Evolutionary conservation across 345 rosid species (phyloP).

Genomic region (Hirschfeldia incana): DNA sequence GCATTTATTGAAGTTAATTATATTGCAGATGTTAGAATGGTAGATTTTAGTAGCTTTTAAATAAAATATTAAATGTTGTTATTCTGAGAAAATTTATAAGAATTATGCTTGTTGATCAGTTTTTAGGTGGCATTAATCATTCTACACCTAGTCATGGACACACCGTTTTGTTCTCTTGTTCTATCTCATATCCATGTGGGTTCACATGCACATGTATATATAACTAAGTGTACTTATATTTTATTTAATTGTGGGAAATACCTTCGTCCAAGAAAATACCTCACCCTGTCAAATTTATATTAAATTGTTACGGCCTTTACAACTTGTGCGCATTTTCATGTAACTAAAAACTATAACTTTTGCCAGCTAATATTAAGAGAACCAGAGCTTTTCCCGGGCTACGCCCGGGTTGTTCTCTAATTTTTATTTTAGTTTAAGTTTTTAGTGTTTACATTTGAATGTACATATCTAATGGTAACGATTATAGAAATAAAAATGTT

Average conservation of each 20-base stretch:
- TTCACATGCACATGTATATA: slow-evolving; percentile 36
- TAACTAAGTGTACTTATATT: neutral
- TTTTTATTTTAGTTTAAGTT: too few relatives aligned
- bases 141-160: slow-evolving; percentile 26
- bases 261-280: slow-evolving; percentile 26
- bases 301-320: slow-evolving; percentile 16
- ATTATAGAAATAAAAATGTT: too few relatives aligned
- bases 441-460: too few relatives aligned
- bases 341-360: slow-evolving; percentile 1
- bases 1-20: neutral
- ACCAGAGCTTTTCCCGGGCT: too few relatives aligned
- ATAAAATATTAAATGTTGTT: too few relatives aligned
- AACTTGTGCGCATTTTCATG: slow-evolving; percentile 29
- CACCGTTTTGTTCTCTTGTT: slow-evolving; percentile 14
- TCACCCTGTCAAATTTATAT: slow-evolving; percentile 37
- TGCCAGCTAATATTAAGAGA: slow-evolving; percentile 30
- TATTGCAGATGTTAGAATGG: neutral
- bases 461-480: too few relatives aligned
- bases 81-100: neutral
- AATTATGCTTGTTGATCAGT: slow-evolving; percentile 2
- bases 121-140: slow-evolving; percentile 23
- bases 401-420: too few relatives aligned
- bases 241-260: slow-evolving; percentile 17
- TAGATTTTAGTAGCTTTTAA: neutral
- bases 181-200: slow-evolving; percentile 18